These are phyloP conservation scores for Penicillium waksmanii DNA, from an alignment of 495 filamentous ascomycete genomes.

Conservation along the genomic window DNA sequence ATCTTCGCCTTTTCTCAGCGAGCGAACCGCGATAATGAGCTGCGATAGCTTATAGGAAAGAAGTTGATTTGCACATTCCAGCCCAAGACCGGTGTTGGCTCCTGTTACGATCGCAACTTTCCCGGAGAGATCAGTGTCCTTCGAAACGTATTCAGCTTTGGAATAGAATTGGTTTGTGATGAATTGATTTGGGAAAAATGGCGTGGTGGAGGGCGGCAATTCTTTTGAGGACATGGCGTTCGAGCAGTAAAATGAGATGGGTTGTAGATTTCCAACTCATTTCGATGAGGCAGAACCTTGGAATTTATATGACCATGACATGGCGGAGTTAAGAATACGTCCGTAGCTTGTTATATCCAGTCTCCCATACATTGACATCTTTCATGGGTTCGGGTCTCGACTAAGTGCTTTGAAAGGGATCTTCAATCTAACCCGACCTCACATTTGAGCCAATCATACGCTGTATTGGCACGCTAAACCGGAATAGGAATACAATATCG, in stretches of 20 bases:
- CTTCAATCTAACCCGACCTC: background rate
- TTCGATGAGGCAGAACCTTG: too few relatives aligned
- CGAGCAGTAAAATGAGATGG: too few relatives aligned
- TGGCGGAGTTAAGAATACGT: background rate
- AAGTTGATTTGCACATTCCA: slow-evolving; percentile 43
- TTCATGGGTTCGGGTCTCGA: too few relatives aligned
- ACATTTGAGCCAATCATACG: background rate
- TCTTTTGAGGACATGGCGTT: slow-evolving; percentile 8
- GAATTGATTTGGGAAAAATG: slow-evolving; percentile 18
- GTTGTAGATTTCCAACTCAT: too few relatives aligned
- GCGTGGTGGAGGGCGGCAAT: slow-evolving; percentile 7
- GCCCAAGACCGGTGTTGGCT: slow-evolving; percentile 48
- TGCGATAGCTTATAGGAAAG: slow-evolving; percentile 43
- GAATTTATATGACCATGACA: too few relatives aligned
- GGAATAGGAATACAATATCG: slow-evolving; percentile 13
- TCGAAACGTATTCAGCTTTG: slow-evolving; percentile 1
- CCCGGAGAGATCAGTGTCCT: slow-evolving; percentile 25
- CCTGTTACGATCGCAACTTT: slow-evolving; percentile 54
- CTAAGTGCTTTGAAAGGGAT: too few relatives aligned
- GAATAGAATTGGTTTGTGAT: slow-evolving; percentile 16
- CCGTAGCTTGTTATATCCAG: background rate
- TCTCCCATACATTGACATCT: background rate
- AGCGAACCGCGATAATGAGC: slow-evolving; percentile 56
- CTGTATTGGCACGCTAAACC: background rate
- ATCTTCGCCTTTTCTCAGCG: slow-evolving; percentile 39